Evolutionary conservation across 805 yeast genomes (phyloP).

Genomic region (Nematodospora valgi): DNA sequence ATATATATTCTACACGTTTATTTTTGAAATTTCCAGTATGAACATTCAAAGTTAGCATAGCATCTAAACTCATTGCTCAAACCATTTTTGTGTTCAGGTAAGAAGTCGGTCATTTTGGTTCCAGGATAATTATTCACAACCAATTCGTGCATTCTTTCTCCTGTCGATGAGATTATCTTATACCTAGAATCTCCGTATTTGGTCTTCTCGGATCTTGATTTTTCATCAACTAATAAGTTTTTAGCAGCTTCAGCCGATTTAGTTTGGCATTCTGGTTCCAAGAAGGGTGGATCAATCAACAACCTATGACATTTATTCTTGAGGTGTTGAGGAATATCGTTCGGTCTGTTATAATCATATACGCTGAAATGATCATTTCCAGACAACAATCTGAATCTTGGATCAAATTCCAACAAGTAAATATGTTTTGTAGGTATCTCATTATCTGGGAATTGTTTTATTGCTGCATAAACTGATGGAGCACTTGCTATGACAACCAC

Average conservation of each 20-base stretch:
- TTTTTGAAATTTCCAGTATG: slow-evolving; percentile 53
- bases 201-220: slow-evolving; percentile 33
- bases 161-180: slow-evolving; percentile 75
- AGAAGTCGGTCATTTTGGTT: slow-evolving; percentile 58
- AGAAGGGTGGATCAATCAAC: slow-evolving; percentile 84
- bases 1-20: neutral
- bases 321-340: slow-evolving; percentile 53
- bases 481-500: slow-evolving; percentile 79
- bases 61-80: slow-evolving; percentile 85
- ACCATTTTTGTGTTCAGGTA: slow-evolving; percentile 82
- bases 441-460: slow-evolving; percentile 45
- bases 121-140: slow-evolving; percentile 60
- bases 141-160: slow-evolving; percentile 79
- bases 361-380: slow-evolving; percentile 63
- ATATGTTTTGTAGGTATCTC: slow-evolving; percentile 65
- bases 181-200: slow-evolving; percentile 38
- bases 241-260: slow-evolving; percentile 57
- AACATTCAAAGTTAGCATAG: slow-evolving; percentile 73
- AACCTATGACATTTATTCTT: slow-evolving; percentile 65
- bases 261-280: slow-evolving; percentile 77
- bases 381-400: slow-evolving; percentile 69
- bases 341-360: slow-evolving; percentile 75
- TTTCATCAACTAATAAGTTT: slow-evolving; percentile 46
- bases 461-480: slow-evolving; percentile 88
- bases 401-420: slow-evolving; percentile 75